phyloP scores from a whole-genome alignment of 176 grass and related monocot genomes.

The Eremochloa ophiuroides region DNA sequence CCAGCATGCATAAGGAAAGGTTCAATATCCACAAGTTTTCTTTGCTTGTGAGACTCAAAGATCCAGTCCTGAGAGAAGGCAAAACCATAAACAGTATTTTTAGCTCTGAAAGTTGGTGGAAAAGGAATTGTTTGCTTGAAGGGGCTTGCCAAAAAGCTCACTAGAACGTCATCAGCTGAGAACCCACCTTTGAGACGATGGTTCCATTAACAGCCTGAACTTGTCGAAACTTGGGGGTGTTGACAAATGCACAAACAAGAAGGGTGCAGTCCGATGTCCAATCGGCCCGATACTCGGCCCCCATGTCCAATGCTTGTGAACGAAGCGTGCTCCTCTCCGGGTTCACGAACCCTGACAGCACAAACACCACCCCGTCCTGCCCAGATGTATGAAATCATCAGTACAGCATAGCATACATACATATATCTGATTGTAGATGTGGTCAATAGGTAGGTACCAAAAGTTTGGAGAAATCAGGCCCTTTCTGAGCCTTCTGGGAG shows the following conservation, averaged over 20 bases:
- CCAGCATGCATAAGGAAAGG: conserved; percentile 96
- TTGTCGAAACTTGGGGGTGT: conserved; percentile 85
- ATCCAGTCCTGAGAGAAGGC: conserved; percentile 66
- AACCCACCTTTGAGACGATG: conserved; percentile 73
- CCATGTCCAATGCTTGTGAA: conserved; percentile 82
- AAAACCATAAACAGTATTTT: conserved; percentile 1
- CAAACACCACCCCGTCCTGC: conserved; percentile 79
- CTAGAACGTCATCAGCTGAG: not conserved
- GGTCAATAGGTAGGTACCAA: conserved; percentile 35
- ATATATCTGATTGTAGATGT: not conserved
- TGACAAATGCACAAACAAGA: conserved; percentile 89
- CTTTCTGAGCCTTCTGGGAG: conserved; percentile 17
- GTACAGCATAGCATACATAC: not conserved
- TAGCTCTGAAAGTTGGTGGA: not conserved
- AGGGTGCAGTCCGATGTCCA: conserved; percentile 82
- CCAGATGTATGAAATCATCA: not conserved
- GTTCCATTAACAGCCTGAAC: conserved; percentile 75
- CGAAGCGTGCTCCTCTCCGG: conserved; percentile 71
- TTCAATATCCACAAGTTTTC: conserved; percentile 78
- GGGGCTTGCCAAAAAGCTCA: not conserved
- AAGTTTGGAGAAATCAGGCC: conserved; percentile 57
- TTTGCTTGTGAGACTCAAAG: conserved; percentile 66
- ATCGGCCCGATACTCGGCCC: conserved; percentile 73
- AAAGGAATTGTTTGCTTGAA: not conserved
- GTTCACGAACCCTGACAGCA: conserved; percentile 84